These are phyloP conservation scores for Erythrophleum fordii DNA, from an alignment of 306 rosid genomes.

Conservation along the genomic window DNA sequence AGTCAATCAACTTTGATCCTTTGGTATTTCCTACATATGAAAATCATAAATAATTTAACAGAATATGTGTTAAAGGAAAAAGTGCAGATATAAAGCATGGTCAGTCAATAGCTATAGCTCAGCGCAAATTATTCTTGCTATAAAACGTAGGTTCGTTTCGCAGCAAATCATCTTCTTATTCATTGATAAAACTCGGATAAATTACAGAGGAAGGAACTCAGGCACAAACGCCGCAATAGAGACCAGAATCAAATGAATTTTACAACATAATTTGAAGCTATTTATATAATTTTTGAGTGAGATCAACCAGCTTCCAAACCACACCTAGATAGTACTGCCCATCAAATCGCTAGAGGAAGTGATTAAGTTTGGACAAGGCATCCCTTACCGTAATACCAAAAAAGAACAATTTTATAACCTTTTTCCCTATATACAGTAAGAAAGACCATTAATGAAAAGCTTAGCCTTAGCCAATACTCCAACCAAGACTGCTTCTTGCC, in stretches of 20 bases:
- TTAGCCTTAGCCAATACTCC: neutral
- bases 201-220: neutral
- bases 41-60: neutral
- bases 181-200: neutral
- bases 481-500: slow-evolving; percentile 4
- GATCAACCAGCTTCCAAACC: neutral
- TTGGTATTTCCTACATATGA: too few relatives aligned
- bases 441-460: slow-evolving; percentile 12
- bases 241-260: neutral
- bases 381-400: neutral
- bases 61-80: neutral
- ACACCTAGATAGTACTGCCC: neutral
- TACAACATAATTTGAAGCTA: neutral
- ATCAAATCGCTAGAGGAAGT: neutral
- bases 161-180: neutral
- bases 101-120: neutral
- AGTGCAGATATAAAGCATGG: neutral
- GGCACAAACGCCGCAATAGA: neutral
- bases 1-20: too few relatives aligned
- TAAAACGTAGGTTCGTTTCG: neutral
- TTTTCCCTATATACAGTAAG: neutral
- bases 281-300: neutral
- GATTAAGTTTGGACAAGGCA: neutral
- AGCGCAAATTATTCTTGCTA: neutral
- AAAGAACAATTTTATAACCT: neutral